Evolutionary conservation across 140 eudicot genomes (phyloP).

Genomic region (Cichorium intybus): DNA sequence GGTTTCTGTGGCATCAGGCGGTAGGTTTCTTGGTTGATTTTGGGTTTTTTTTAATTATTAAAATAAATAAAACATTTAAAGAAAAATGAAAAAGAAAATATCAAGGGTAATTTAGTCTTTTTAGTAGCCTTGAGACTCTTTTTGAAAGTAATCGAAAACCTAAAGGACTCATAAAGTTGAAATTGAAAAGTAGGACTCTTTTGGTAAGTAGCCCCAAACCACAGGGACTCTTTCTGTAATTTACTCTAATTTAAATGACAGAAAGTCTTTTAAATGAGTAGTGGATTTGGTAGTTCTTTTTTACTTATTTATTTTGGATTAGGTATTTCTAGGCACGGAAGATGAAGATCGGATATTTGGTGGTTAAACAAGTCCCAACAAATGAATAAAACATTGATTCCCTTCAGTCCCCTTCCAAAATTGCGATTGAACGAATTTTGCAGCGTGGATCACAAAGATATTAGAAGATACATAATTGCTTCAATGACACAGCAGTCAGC

Average conservation of each 20-base stretch:
- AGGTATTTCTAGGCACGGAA: constrained; percentile 30
- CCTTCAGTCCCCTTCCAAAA: neutral
- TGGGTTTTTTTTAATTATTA: too few species aligned
- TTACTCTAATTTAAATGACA: neutral
- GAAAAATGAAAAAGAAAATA: too few species aligned
- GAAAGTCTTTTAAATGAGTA: neutral
- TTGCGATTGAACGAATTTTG: neutral
- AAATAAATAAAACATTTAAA: too few species aligned
- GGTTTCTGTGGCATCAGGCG: too few species aligned
- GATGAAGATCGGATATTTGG: constrained; percentile 13
- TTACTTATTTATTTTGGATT: constrained; percentile 6
- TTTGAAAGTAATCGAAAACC: too few species aligned
- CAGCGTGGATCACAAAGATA: neutral
- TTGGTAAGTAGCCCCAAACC: too few species aligned
- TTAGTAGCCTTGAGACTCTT: too few species aligned
- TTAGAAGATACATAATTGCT: neutral
- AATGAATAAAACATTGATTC: neutral
- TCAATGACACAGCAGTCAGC: neutral
- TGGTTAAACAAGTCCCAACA: constrained; percentile 33
- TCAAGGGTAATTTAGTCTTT: too few species aligned
- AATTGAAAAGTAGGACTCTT: too few species aligned
- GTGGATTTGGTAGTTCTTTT: constrained; percentile 22
- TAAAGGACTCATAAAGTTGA: too few species aligned
- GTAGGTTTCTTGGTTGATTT: too few species aligned
- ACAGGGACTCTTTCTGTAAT: too few species aligned